Evolutionary conservation across 2,329 filamentous ascomycete species (phyloP).

Genomic region (Fusarium sororula): DNA sequence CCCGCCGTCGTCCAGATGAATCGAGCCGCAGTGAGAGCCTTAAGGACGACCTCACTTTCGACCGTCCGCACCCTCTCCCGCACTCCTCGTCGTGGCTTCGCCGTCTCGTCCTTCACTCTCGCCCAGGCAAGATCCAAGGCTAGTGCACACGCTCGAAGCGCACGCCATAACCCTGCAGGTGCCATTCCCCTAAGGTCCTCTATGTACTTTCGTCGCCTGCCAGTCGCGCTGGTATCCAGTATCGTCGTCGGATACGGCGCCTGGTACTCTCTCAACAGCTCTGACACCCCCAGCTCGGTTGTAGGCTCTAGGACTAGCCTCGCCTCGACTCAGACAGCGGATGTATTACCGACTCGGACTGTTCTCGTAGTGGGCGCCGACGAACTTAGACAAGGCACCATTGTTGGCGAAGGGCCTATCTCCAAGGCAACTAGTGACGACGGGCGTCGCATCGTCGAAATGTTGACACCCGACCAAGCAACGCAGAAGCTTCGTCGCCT

Average conservation of each 20-base stretch:
- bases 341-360: constrained; percentile 64
- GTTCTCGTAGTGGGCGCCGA: constrained; percentile 91
- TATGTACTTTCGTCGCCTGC: constrained; percentile 78
- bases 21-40: constrained; percentile 73
- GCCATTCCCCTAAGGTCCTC: constrained; percentile 68
- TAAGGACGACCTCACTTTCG: constrained; percentile 74
- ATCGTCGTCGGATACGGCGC: constrained; percentile 76
- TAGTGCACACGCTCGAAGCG: constrained; percentile 55
- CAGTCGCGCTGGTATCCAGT: constrained; percentile 72
- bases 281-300: constrained; percentile 46
- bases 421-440: constrained; percentile 88
- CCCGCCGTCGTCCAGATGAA: constrained; percentile 66
- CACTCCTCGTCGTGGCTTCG: constrained; percentile 54
- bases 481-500: constrained; percentile 87
- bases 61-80: constrained; percentile 67
- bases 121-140: constrained; percentile 65
- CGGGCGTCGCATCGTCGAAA: constrained; percentile 88
- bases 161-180: constrained; percentile 35
- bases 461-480: constrained; percentile 95
- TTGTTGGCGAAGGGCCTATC: constrained; percentile 85
- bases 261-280: constrained; percentile 74
- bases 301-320: constrained; percentile 52
- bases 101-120: constrained; percentile 62
- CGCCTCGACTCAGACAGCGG: constrained; percentile 51
- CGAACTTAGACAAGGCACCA: constrained; percentile 86